Evolutionary conservation across 805 yeast species (phyloP).

Genomic region (Metschnikowia gruessii): DNA sequence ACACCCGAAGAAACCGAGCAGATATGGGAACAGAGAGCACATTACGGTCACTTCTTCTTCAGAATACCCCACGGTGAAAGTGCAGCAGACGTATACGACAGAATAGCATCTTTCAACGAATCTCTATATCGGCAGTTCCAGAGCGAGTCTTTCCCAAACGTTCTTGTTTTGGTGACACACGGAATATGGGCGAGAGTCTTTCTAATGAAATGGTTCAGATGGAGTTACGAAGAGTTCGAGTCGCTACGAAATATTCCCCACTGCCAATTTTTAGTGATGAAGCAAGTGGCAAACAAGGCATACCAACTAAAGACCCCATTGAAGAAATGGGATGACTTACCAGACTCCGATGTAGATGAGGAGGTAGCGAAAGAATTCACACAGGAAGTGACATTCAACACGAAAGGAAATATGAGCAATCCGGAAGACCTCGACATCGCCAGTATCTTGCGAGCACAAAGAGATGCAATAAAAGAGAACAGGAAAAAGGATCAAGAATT

Average conservation of each 20-base stretch:
- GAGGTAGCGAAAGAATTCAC: slow-evolving; percentile 36
- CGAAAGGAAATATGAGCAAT: slow-evolving; percentile 30
- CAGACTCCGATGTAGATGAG: slow-evolving; percentile 39
- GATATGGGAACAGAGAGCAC: slow-evolving; percentile 81
- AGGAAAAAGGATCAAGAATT: slow-evolving; percentile 43
- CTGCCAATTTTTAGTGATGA: slow-evolving; percentile 81
- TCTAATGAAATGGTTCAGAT: slow-evolving; percentile 89
- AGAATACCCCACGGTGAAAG: slow-evolving; percentile 92
- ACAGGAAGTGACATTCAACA: slow-evolving; percentile 38
- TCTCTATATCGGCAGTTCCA: slow-evolving; percentile 79
- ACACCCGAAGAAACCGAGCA: slow-evolving; percentile 71
- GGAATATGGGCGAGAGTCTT: slow-evolving; percentile 95
- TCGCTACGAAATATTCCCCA: slow-evolving; percentile 78
- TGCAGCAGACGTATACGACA: slow-evolving; percentile 93
- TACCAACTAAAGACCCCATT: slow-evolving; percentile 60
- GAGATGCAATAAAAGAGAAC: slow-evolving; percentile 35
- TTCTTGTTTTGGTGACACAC: slow-evolving; percentile 83
- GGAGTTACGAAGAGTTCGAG: slow-evolving; percentile 90
- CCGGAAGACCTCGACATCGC: slow-evolving; percentile 39
- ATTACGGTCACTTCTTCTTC: slow-evolving; percentile 77
- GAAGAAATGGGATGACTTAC: slow-evolving; percentile 68
- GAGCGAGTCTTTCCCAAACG: slow-evolving; percentile 66
- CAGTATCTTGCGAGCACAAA: slow-evolving; percentile 37
- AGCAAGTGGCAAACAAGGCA: slow-evolving; percentile 47
- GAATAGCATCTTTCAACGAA: slow-evolving; percentile 88